Evolutionary conservation across 805 yeast species (phyloP).

Genomic region (Kazachstania bromeliacearum): DNA sequence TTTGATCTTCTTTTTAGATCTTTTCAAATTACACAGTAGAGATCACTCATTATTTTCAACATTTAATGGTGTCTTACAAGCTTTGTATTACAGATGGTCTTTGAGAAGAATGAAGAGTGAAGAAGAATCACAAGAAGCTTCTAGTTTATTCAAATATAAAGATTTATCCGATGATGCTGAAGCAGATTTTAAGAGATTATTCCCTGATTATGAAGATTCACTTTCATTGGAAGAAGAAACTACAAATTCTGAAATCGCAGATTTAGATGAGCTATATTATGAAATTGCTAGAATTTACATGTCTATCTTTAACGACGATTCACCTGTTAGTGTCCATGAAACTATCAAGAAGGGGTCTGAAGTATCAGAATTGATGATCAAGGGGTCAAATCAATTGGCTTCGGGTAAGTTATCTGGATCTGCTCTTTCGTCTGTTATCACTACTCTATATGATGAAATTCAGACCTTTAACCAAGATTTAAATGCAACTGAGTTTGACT

Average conservation of each 20-base stretch:
- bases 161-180: constrained; percentile 62
- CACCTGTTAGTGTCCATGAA: constrained; percentile 13
- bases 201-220: constrained; percentile 76
- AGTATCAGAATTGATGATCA: constrained; percentile 23
- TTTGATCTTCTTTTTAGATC: constrained; percentile 39
- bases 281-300: constrained; percentile 43
- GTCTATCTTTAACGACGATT: constrained; percentile 30
- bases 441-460: constrained; percentile 30
- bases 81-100: constrained; percentile 75
- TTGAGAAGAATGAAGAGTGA: constrained; percentile 57
- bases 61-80: constrained; percentile 42
- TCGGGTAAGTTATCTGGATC: constrained; percentile 22
- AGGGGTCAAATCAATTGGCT: constrained; percentile 16
- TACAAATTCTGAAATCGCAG: constrained; percentile 6
- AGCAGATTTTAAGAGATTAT: constrained; percentile 67
- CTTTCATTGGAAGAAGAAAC: constrained; percentile 18
- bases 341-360: constrained; percentile 36
- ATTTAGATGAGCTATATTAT: constrained; percentile 40
- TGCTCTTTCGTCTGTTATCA: constrained; percentile 30
- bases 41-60: constrained; percentile 18
- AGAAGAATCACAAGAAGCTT: constrained; percentile 37
- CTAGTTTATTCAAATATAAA: constrained; percentile 54
- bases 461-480: constrained; percentile 19
- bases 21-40: constrained; percentile 31
- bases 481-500: constrained; percentile 32